Evolutionary conservation across 371 early-diverging fungal genomes (phyloP).

Genomic region (Mucor velutinosus): DNA sequence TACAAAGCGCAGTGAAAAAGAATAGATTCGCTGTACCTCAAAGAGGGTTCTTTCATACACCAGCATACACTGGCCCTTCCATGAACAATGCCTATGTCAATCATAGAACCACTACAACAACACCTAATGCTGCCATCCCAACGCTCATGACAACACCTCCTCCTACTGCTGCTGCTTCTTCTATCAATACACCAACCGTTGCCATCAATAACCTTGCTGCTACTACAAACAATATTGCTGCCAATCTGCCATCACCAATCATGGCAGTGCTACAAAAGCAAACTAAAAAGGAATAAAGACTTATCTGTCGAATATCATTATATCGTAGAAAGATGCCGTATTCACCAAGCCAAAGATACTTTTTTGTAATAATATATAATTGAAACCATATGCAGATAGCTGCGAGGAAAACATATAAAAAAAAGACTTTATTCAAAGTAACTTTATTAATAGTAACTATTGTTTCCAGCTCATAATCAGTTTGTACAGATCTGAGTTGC

Average conservation of each 20-base stretch:
- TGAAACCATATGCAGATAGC: too few species aligned
- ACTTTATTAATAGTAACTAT: too few species aligned
- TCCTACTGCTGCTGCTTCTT: not conserved
- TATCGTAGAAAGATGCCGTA: too few species aligned
- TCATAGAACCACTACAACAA: constrained; percentile 10
- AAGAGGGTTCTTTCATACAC: constrained; percentile 40
- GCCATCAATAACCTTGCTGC: not conserved
- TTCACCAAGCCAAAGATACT: too few species aligned
- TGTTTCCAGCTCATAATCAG: too few species aligned
- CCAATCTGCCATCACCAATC: not conserved
- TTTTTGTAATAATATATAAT: too few species aligned
- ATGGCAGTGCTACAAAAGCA: constrained; percentile 27
- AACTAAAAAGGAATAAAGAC: constrained; percentile 28
- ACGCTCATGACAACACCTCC: not conserved
- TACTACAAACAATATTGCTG: not conserved
- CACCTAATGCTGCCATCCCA: not conserved
- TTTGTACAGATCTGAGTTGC: too few species aligned
- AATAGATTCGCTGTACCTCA: constrained; percentile 20
- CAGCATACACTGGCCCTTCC: constrained; percentile 17
- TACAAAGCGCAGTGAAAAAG: constrained; percentile 31
- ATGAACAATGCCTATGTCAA: constrained; percentile 27
- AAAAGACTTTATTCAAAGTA: too few species aligned
- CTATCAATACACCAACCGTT: not conserved
- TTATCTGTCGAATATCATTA: too few species aligned
- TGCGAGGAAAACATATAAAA: too few species aligned